Conservation (phyloP, 2,329 filamentous ascomycete genomes). For the Epichloe coenophiala region DNA sequence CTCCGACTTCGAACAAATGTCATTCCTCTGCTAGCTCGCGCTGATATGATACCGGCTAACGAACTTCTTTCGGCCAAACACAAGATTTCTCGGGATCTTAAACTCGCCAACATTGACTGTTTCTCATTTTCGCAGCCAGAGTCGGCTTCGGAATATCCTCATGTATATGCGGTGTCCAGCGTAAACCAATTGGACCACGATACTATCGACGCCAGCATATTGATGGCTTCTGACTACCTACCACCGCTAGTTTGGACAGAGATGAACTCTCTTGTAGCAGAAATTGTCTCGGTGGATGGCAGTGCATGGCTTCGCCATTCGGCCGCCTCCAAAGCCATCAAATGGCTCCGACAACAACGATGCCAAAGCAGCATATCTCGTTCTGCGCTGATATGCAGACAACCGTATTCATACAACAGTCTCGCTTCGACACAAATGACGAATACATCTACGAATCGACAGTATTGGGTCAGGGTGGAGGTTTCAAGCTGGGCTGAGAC, state of each 20-base stretch:
- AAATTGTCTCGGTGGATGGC: slow-evolving; percentile 65
- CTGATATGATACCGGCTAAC: slow-evolving; percentile 51
- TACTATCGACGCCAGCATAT: slow-evolving; percentile 78
- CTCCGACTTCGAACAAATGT: slow-evolving; percentile 68
- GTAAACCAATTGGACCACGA: slow-evolving; percentile 58
- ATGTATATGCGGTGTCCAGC: slow-evolving; percentile 67
- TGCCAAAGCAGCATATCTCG: slow-evolving; percentile 6
- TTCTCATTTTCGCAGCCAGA: slow-evolving; percentile 48
- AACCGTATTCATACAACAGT: background rate
- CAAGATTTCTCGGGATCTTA: slow-evolving; percentile 41
- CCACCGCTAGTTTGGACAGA: slow-evolving; percentile 70
- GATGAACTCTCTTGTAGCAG: slow-evolving; percentile 52
- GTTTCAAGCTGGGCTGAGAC: slow-evolving; percentile 24
- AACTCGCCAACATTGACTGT: slow-evolving; percentile 41
- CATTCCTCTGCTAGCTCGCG: slow-evolving; percentile 66
- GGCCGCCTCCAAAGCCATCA: slow-evolving; percentile 67
- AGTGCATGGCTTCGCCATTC: slow-evolving; percentile 71
- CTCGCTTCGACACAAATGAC: background rate
- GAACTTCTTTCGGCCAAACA: slow-evolving; percentile 48
- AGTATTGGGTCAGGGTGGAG: slow-evolving; percentile 19
- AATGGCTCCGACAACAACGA: slow-evolving; percentile 43
- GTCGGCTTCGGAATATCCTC: slow-evolving; percentile 17
- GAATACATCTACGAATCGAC: slow-evolving; percentile 4
- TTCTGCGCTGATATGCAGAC: slow-evolving; percentile 3
- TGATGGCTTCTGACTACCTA: slow-evolving; percentile 87